phyloP scores from a whole-genome alignment of 768 basidiomycete species.

The Kwoniella dejecticola region DNA sequence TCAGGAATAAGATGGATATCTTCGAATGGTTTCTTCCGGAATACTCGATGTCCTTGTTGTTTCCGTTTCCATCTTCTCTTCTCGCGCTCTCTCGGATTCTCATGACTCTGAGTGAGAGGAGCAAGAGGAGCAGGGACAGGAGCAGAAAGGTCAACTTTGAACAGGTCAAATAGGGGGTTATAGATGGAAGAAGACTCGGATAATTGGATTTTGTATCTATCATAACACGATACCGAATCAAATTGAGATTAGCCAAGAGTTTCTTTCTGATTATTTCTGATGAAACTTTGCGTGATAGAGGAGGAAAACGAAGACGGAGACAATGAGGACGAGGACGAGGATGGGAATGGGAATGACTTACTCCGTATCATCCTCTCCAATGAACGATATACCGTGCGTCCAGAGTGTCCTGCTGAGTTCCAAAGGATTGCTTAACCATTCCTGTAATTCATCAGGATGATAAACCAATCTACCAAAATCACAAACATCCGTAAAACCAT shows the following conservation, averaged over 20 bases:
- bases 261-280: too few relatives aligned
- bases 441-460: slow-evolving; percentile 11
- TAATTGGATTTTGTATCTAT: slow-evolving; percentile 1
- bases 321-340: too few relatives aligned
- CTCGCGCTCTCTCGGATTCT: too few relatives aligned
- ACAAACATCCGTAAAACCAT: too few relatives aligned
- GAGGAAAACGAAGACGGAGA: too few relatives aligned
- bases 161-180: slow-evolving; percentile 1
- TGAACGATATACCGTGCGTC: neutral
- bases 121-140: too few relatives aligned
- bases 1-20: neutral
- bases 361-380: neutral
- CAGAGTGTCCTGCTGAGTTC: slow-evolving; percentile 5
- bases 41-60: neutral
- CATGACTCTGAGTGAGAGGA: too few relatives aligned
- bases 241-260: neutral
- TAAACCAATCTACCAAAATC: too few relatives aligned
- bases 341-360: neutral
- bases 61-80: neutral
- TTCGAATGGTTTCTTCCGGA: neutral
- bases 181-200: neutral
- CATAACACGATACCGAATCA: neutral
- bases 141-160: too few relatives aligned
- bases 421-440: slow-evolving; percentile 11
- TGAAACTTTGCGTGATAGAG: too few relatives aligned